phyloP scores from a whole-genome alignment of 2,329 filamentous ascomycete species.

The Clonostachys byssicola region DNA sequence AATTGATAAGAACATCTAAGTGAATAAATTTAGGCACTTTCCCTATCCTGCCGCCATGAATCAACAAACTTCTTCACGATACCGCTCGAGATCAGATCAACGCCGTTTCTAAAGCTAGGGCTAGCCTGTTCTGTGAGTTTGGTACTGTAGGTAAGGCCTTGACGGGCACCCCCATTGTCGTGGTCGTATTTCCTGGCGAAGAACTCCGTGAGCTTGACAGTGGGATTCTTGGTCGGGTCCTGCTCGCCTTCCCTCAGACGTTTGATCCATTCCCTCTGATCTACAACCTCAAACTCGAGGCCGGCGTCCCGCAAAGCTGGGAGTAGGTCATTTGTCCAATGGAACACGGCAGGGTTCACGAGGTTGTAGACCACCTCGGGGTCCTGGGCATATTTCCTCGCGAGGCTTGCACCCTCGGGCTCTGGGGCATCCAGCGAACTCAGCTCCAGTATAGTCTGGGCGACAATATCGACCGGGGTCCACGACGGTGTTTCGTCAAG shows the following conservation, averaged over 20 bases:
- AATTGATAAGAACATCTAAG: too few relatives aligned
- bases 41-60: too few relatives aligned
- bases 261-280: slow-evolving; percentile 34
- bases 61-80: too few relatives aligned
- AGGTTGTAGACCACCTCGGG: slow-evolving; percentile 36
- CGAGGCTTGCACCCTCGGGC: neutral
- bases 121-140: too few relatives aligned
- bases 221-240: slow-evolving; percentile 41
- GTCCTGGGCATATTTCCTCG: neutral
- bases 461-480: slow-evolving; percentile 35
- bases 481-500: slow-evolving; percentile 37
- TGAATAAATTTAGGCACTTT: too few relatives aligned
- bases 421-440: slow-evolving; percentile 9
- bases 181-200: slow-evolving; percentile 24
- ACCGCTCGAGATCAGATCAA: too few relatives aligned
- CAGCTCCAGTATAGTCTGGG: slow-evolving; percentile 27
- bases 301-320: slow-evolving; percentile 39
- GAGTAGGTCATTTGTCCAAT: slow-evolving; percentile 46
- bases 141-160: too few relatives aligned
- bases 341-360: slow-evolving; percentile 37
- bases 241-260: slow-evolving; percentile 34
- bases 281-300: slow-evolving; percentile 37
- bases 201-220: slow-evolving; percentile 48
- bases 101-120: too few relatives aligned
- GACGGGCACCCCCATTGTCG: too few relatives aligned